phyloP scores from a whole-genome alignment of 345 rosid genomes.

The Syzygium aromaticum region DNA sequence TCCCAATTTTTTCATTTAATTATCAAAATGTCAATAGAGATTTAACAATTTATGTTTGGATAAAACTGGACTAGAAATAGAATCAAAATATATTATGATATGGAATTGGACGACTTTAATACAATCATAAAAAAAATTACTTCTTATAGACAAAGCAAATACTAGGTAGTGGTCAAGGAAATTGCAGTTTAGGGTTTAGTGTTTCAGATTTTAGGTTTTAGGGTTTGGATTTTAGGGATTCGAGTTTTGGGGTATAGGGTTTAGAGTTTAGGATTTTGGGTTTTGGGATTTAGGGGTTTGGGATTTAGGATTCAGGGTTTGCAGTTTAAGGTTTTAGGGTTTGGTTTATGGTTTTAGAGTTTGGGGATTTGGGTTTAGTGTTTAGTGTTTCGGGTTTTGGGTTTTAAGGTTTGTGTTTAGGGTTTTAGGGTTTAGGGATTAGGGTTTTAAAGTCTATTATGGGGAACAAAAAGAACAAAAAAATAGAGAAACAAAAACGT shows the following conservation, averaged over 20 bases:
- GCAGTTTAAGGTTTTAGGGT: background rate
- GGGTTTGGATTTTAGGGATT: background rate
- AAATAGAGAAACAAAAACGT: too few relatives aligned
- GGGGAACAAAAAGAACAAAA: too few relatives aligned
- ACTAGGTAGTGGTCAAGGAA: too few relatives aligned
- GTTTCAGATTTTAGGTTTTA: background rate
- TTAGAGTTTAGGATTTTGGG: too few relatives aligned
- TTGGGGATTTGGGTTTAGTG: background rate
- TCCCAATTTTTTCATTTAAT: too few relatives aligned
- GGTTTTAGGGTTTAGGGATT: background rate
- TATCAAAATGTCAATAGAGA: too few relatives aligned
- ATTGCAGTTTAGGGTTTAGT: background rate
- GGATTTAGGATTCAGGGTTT: background rate
- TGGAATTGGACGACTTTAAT: too few relatives aligned
- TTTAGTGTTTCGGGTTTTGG: background rate
- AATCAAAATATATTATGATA: too few relatives aligned
- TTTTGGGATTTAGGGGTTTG: background rate
- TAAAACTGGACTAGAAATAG: too few relatives aligned
- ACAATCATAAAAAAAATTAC: too few relatives aligned
- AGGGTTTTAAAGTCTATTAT: background rate
- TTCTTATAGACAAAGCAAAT: too few relatives aligned
- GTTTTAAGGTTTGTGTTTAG: background rate
- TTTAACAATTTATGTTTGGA: too few relatives aligned
- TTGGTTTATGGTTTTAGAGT: background rate
- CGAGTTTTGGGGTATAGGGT: background rate